Base-by-base conservation (phyloP, 2,329 filamentous ascomycete genomes). In the Monosporascus sp. region DNA sequence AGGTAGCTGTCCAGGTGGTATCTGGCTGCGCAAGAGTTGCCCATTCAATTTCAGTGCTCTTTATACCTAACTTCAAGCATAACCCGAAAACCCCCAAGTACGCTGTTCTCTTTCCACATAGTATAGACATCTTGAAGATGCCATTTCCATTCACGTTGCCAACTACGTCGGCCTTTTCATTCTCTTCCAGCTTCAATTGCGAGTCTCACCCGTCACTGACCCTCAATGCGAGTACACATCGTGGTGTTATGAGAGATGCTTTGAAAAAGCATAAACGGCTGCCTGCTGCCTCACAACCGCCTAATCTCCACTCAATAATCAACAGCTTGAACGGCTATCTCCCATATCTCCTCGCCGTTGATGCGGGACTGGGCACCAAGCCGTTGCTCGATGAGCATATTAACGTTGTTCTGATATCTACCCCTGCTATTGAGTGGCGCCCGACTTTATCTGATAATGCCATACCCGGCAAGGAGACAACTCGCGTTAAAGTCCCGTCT, bases 241-340 rank as follows among this genome's bases (percentile, higher is more conserved):
- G 94, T 55, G 88, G 89, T 61, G 83, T 96, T 18, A 80, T 97
- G 49, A 85, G 90, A 62, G 85, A 93, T 69, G 82, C 85, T 3
- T 79, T 99, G 55, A 97, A 97, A 73, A 85, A 85, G 62, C 86
- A 97, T 77, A 97, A 96, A 71, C 85, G 90, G 50, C 81, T 96
- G n/a, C 80, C 89, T 4, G 78, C 87, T 8, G 68, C 81, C 9
- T 84, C 88, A 24, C 89, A 90, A 68, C 74, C 83, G 6, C 77
- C 85, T 22, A 85, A 90, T 65, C 79, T 99, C 6, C 77, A 83
- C 24, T 80, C 81, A 6, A 77, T 97, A 38, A 76, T 89, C 51
- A 79, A 84, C 36, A 82, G 84, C 39, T 67, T 96, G 11, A 85
- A 86, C 54, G 80, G 80, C 54, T 99, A 97, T 66, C 75, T 97